Percentiles rank a stretch among this genome's conserved stretches.
Conservation (phyloP, 129 eudicot species). For the Smallanthus sonchifolius region DNA sequence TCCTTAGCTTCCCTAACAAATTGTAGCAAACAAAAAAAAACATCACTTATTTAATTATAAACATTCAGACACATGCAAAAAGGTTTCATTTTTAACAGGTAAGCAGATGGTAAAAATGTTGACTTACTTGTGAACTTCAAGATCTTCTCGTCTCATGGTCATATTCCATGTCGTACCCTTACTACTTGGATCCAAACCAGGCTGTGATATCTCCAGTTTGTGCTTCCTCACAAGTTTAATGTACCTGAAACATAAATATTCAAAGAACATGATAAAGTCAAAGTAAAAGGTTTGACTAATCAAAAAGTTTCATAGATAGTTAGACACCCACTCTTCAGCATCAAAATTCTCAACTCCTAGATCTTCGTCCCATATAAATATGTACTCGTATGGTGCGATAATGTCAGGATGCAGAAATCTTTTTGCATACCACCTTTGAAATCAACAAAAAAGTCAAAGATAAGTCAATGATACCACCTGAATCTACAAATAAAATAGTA, state of each 20-base stretch:
- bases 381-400: constrained; percentile 87
- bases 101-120: constrained; percentile 7
- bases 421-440: constrained; percentile 90
- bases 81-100: background rate
- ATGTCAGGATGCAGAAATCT: constrained; percentile 94
- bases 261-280: background rate
- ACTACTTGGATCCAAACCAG: constrained; percentile 61
- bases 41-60: constrained; percentile 9
- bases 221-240: constrained; percentile 79
- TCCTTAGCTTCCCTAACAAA: constrained; percentile 59
- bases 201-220: constrained; percentile 97
- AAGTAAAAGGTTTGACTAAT: constrained; percentile 5
- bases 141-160: constrained; percentile 63
- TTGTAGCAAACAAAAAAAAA: background rate
- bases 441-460: constrained; percentile 9
- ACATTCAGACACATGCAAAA: constrained; percentile 1
- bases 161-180: constrained; percentile 68
- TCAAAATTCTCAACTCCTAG: constrained; percentile 85
- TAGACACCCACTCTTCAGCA: constrained; percentile 75
- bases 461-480: background rate
- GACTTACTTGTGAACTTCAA: constrained; percentile 84
- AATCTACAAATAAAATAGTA: background rate
- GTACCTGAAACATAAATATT: constrained; percentile 43
- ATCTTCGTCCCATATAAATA: constrained; percentile 97
- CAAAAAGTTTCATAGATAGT: constrained; percentile 11